Base-by-base conservation (phyloP, 2,329 filamentous ascomycete species). In the Rachicladosporium sp. region DNA sequence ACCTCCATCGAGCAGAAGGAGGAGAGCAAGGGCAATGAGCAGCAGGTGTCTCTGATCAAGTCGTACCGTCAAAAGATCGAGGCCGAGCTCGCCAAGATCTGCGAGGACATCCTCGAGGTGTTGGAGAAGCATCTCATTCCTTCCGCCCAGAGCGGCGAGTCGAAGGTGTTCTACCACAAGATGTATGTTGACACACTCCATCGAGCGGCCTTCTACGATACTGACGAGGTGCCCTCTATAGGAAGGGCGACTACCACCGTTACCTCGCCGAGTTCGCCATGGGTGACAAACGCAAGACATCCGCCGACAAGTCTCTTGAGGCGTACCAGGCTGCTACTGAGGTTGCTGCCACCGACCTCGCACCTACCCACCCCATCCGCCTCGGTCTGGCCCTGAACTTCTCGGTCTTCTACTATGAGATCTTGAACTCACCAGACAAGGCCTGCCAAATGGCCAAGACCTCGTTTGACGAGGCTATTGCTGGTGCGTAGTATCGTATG, bases 141-240 rank as follows among this genome's bases (percentile, higher is more conserved):
- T 56, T 91, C 84, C 57, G 89, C 89, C 55, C 82, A 91, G 74
- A 86, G 79, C 59, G 89, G 88, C 68, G 89, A 96, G 75, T 94
- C 87, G 59, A 95, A 95, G 80, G 89, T 96, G 57, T 96, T 96
- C 73, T 95, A 95, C 74, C 88, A 96, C 82, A 96, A 96, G 82
- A 96, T 96, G 87, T 93, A 67, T 54, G 76, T 62, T 44, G 46
- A 27, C 32, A 6, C 23, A 41, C 31, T 35, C 33, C 30, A 29
- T 35, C 4, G 5, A 29, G 10, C 8, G 6, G 11, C n/a, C 30
- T 27, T 33, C 30, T 30, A 13, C 27, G 6, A 36, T 11, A 31
- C 32, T 40, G n/a, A 38, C 34, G 37, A 6, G 10, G 33, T 13
- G 44, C 33, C 30, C 19, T 38, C 43, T 38, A 62, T 53, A 94